A percentile compares a stretch with the other conserved stretches of the same genome.
Conservation (phyloP, 257 asterid species). For the Lavandula angustifolia region DNA sequence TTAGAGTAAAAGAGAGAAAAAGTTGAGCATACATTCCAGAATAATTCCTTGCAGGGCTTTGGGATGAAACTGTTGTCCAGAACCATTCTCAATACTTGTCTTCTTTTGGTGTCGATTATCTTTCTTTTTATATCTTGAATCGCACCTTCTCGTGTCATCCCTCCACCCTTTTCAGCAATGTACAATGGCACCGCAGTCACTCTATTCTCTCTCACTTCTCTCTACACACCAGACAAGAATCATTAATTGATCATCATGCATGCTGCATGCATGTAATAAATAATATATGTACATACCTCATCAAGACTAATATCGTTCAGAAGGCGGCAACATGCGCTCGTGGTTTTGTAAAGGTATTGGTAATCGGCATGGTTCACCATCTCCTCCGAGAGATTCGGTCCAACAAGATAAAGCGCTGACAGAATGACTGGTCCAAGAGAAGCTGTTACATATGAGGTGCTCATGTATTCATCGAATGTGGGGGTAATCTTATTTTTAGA, state of each 20-base stretch:
- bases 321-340: constrained; percentile 84
- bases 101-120: constrained; percentile 44
- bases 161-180: constrained; percentile 41
- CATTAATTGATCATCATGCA: too few relatives aligned
- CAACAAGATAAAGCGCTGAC: constrained; percentile 73
- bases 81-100: constrained; percentile 61
- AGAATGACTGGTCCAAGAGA: constrained; percentile 80
- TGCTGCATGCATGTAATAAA: too few relatives aligned
- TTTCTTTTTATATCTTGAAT: constrained; percentile 41
- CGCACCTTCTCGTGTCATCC: constrained; percentile 50
- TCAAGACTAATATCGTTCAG: constrained; percentile 66
- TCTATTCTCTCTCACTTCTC: too few relatives aligned
- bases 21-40: constrained; percentile 70
- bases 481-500: constrained; percentile 40
- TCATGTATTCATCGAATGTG: constrained; percentile 68
- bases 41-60: constrained; percentile 68
- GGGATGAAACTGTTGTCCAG: constrained; percentile 44
- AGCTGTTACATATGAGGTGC: constrained; percentile 59
- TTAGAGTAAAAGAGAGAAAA: constrained; percentile 53
- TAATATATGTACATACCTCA: too few relatives aligned
- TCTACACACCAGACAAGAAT: constrained; percentile 45
- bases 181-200: too few relatives aligned
- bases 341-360: constrained; percentile 49
- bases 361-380: constrained; percentile 61
- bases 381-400: constrained; percentile 75